A percentile compares a stretch with the other conserved stretches of the same genome.
phyloP scores from a whole-genome alignment of 2,329 filamentous ascomycete species.

The Sphaerulina musiva region DNA sequence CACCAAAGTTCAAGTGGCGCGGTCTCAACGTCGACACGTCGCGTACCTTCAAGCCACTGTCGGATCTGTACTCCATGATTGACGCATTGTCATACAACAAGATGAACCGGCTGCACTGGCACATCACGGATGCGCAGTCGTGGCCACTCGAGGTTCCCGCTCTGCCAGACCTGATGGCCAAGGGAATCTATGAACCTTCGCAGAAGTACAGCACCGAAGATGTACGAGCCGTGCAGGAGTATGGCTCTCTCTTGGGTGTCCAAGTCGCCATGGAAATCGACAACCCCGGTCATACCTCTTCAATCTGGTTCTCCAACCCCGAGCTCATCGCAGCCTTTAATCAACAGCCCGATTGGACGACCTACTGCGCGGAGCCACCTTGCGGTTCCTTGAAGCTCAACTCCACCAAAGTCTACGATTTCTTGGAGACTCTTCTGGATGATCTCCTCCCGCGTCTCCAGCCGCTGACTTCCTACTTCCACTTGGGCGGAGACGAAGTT shows the following conservation, averaged over 20 bases:
- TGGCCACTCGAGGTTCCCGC: slow-evolving; percentile 78
- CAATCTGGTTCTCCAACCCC: slow-evolving; percentile 60
- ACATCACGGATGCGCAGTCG: slow-evolving; percentile 75
- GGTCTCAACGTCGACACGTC: slow-evolving; percentile 74
- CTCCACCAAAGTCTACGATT: slow-evolving; percentile 60
- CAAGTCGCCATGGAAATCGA: slow-evolving; percentile 71
- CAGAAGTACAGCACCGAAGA: slow-evolving; percentile 63
- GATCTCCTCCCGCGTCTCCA: slow-evolving; percentile 67
- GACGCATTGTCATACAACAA: slow-evolving; percentile 73
- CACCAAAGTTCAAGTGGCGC: slow-evolving; percentile 67
- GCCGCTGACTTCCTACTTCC: slow-evolving; percentile 68
- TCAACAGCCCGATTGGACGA: slow-evolving; percentile 47
- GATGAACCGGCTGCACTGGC: slow-evolving; percentile 74
- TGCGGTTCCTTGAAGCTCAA: slow-evolving; percentile 68
- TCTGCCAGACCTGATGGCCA: slow-evolving; percentile 62
- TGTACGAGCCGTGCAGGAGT: slow-evolving; percentile 60
- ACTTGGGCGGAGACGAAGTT: slow-evolving; percentile 82
- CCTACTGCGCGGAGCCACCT: slow-evolving; percentile 50
- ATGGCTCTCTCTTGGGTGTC: slow-evolving; percentile 62
- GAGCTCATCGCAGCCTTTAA: slow-evolving; percentile 63
- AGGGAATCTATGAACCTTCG: slow-evolving; percentile 65
- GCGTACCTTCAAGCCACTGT: slow-evolving; percentile 62
- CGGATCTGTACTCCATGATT: slow-evolving; percentile 66
- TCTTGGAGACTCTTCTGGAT: slow-evolving; percentile 65
- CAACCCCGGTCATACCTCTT: slow-evolving; percentile 71